phyloP scores from a whole-genome alignment of 2,329 filamentous ascomycete species.

The Hyphodiscus sp. region DNA sequence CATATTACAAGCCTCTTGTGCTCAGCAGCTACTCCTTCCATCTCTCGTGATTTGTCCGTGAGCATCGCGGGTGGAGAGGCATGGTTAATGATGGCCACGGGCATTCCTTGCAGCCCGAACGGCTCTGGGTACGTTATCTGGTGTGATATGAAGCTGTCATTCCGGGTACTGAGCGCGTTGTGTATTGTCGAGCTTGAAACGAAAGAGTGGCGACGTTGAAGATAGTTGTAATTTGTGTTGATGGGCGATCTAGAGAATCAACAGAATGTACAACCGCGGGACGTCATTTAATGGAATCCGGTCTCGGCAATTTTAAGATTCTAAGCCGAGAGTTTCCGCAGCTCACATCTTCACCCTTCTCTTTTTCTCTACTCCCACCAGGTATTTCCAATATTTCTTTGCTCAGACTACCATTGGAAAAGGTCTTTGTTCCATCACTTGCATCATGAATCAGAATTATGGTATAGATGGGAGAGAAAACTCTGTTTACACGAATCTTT shows the following conservation, averaged over 20 bases:
- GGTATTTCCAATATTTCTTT: no score
- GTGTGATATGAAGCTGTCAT: slow-evolving; percentile 8
- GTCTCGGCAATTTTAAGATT: background rate
- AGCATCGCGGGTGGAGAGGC: slow-evolving; percentile 43
- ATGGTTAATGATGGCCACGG: slow-evolving; percentile 50
- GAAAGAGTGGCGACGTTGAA: background rate
- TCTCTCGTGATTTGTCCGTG: slow-evolving; percentile 35
- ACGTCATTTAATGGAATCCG: background rate
- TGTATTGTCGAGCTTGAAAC: background rate
- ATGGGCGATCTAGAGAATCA: background rate
- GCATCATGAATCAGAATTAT: no score
- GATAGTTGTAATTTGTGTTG: background rate
- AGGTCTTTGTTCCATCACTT: no score
- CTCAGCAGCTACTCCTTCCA: slow-evolving; percentile 22
- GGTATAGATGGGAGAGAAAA: no score
- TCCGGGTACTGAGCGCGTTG: background rate
- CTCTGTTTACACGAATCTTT: no score
- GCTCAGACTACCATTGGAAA: no score
- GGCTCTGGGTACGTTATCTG: slow-evolving; percentile 16
- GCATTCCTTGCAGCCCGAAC: slow-evolving; percentile 40
- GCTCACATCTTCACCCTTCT: background rate
- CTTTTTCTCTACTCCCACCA: background rate
- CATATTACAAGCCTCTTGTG: slow-evolving; percentile 36
- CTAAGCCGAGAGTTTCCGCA: background rate
- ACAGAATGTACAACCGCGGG: background rate